These are phyloP conservation scores for Amylostereum areolatum DNA, from an alignment of 1,284 basidiomycete genomes.

Conservation along the genomic window DNA sequence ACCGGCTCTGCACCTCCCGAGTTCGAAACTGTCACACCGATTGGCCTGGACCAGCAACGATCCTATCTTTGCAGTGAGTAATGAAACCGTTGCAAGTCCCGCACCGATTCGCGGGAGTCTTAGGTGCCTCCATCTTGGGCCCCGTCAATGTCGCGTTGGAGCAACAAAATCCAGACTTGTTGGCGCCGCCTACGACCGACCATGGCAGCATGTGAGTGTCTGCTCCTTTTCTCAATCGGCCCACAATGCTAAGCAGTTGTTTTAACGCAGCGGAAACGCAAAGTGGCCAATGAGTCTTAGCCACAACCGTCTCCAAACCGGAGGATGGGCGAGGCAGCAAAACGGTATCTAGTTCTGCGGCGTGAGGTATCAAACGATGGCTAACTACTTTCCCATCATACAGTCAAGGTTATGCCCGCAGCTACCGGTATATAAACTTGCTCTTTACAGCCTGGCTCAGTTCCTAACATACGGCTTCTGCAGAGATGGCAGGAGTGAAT, in stretches of 20 bases:
- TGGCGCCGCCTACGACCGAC: conserved; percentile 66
- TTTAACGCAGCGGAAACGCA: conserved; percentile 47
- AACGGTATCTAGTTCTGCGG: conserved; percentile 37
- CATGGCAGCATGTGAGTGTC: conserved; percentile 48
- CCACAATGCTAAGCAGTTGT: background rate
- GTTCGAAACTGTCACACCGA: conserved; percentile 36
- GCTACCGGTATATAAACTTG: conserved; percentile 36
- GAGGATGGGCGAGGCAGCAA: conserved; percentile 71
- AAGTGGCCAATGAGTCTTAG: conserved; percentile 72
- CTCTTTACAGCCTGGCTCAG: conserved; percentile 5
- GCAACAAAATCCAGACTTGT: conserved; percentile 52
- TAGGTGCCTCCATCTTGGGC: conserved; percentile 50
- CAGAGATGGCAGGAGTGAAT: conserved; percentile 61
- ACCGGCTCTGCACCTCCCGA: background rate
- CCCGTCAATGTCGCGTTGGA: conserved; percentile 49
- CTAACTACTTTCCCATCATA: conserved; percentile 5
- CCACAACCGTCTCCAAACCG: conserved; percentile 62
- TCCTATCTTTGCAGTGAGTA: conserved; percentile 30
- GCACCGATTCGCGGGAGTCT: conserved; percentile 33
- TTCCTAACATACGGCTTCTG: background rate
- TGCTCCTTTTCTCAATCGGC: background rate
- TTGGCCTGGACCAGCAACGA: conserved; percentile 48
- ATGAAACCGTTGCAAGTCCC: conserved; percentile 20
- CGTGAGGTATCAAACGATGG: background rate
- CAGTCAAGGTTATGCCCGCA: conserved; percentile 55